Percentiles rank a stretch among this genome's conserved stretches.
Evolutionary conservation across 495 filamentous ascomycete species (phyloP).

Genomic region (Pseudevernia furfuracea): DNA sequence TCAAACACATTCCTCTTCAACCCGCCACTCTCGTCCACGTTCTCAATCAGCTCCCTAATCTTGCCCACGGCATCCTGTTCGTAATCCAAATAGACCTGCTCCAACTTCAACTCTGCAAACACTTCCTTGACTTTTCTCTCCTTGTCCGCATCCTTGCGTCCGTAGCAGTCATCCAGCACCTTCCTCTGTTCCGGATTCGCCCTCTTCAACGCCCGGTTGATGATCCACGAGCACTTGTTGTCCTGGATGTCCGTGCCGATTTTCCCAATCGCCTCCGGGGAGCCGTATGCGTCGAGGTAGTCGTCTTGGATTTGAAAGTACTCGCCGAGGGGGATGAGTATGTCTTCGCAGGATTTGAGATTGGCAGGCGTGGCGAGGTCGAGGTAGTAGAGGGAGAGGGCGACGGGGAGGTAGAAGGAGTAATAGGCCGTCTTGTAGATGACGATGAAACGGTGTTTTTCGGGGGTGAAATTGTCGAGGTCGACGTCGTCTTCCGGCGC

Average conservation of each 20-base stretch:
- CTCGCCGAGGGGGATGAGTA: slow-evolving; percentile 95
- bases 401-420: slow-evolving; percentile 97
- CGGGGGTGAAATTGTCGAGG: slow-evolving; percentile 84
- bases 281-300: slow-evolving; percentile 94
- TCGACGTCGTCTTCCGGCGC: slow-evolving; percentile 85
- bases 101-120: slow-evolving; percentile 74
- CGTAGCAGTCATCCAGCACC: slow-evolving; percentile 47
- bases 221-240: slow-evolving; percentile 97
- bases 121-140: slow-evolving; percentile 82
- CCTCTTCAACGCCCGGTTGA: slow-evolving; percentile 82
- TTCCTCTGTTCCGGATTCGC: slow-evolving; percentile 74
- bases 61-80: slow-evolving; percentile 76
- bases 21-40: slow-evolving; percentile 76
- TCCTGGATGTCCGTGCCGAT: slow-evolving; percentile 98
- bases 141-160: slow-evolving; percentile 70
- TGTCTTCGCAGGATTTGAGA: slow-evolving; percentile 76
- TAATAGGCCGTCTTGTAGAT: slow-evolving; percentile 99
- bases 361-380: slow-evolving; percentile 75
- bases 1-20: slow-evolving; percentile 87
- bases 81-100: slow-evolving; percentile 74
- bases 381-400: slow-evolving; percentile 73
- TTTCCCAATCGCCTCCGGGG: slow-evolving; percentile 87
- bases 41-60: slow-evolving; percentile 63
- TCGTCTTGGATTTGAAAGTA: slow-evolving; percentile 99
- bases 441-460: slow-evolving; percentile 97